Percentiles rank a stretch among this genome's conserved stretches.
Conservation (phyloP, 495 filamentous ascomycete genomes). For the Talaromyces adpressus region DNA sequence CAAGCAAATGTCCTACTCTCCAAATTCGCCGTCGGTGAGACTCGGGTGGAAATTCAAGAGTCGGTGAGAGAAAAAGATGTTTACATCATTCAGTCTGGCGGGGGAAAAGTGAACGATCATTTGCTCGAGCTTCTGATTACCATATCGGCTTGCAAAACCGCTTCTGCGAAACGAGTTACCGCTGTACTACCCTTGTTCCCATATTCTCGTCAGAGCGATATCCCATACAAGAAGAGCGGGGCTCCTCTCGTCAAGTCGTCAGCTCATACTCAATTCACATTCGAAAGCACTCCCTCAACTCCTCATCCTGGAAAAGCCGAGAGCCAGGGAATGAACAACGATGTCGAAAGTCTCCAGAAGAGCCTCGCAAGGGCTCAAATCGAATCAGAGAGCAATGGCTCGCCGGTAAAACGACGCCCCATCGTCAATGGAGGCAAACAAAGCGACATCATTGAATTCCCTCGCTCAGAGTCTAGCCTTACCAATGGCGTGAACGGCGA, state of each 20-base stretch:
- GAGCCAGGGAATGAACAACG: slow-evolving; percentile 54
- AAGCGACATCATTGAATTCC: slow-evolving; percentile 57
- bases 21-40: slow-evolving; percentile 94
- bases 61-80: slow-evolving; percentile 97
- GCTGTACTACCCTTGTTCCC: slow-evolving; percentile 94
- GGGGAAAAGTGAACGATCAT: slow-evolving; percentile 89
- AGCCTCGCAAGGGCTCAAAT: slow-evolving; percentile 55
- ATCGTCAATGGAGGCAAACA: slow-evolving; percentile 35
- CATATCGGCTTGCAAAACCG: slow-evolving; percentile 95
- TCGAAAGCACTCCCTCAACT: slow-evolving; percentile 85
- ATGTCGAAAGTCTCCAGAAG: slow-evolving; percentile 56
- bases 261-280: slow-evolving; percentile 67
- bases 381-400: slow-evolving; percentile 29
- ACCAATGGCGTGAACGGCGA: slow-evolving; percentile 41
- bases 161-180: slow-evolving; percentile 83
- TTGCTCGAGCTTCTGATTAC: slow-evolving; percentile 93
- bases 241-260: slow-evolving; percentile 74
- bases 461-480: slow-evolving; percentile 32
- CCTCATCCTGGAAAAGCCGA: slow-evolving; percentile 63
- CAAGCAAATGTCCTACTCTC: slow-evolving; percentile 72
- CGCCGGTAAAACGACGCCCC: slow-evolving; percentile 33
- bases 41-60: slow-evolving; percentile 88
- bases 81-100: slow-evolving; percentile 89
- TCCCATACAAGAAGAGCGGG: slow-evolving; percentile 91
- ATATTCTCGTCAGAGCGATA: slow-evolving; percentile 89